Percentiles rank a stretch among this genome's conserved stretches.
Evolutionary conservation across 495 filamentous ascomycete genomes (phyloP).

Genomic region (Penicillium atrosanguineum): DNA sequence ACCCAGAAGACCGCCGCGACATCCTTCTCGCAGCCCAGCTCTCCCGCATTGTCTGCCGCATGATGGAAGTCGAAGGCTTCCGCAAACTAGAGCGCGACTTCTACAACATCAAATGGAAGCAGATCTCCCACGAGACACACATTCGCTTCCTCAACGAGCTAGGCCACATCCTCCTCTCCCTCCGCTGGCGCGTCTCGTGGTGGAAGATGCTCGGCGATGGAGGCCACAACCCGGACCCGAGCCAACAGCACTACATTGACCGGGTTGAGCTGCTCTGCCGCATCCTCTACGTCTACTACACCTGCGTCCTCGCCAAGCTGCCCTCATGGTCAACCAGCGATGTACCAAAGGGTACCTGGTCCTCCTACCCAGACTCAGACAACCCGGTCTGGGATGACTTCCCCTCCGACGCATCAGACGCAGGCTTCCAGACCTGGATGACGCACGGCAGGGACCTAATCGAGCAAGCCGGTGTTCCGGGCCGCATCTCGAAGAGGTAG

Average conservation of each 20-base stretch:
- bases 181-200: constrained; percentile 52
- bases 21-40: constrained; percentile 49
- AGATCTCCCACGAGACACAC: constrained; percentile 44
- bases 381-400: constrained; percentile 46
- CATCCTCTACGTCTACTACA: constrained; percentile 52
- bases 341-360: constrained; percentile 44
- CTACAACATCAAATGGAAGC: constrained; percentile 52
- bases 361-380: constrained; percentile 45
- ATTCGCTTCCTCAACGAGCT: constrained; percentile 44
- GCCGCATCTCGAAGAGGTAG: constrained; percentile 21
- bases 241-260: constrained; percentile 45
- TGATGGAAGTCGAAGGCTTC: constrained; percentile 53
- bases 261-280: constrained; percentile 47
- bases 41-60: constrained; percentile 48
- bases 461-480: constrained; percentile 43
- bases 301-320: constrained; percentile 47
- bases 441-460: constrained; percentile 41
- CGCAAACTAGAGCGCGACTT: constrained; percentile 48
- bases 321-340: constrained; percentile 41
- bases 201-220: constrained; percentile 49
- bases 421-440: constrained; percentile 45
- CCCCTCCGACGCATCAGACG: constrained; percentile 40
- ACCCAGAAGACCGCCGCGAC: constrained; percentile 37
- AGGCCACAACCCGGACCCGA: constrained; percentile 40
- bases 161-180: constrained; percentile 44